phyloP scores from a whole-genome alignment of 2,329 filamentous ascomycete species.

The Neoarthrinium moseri region DNA sequence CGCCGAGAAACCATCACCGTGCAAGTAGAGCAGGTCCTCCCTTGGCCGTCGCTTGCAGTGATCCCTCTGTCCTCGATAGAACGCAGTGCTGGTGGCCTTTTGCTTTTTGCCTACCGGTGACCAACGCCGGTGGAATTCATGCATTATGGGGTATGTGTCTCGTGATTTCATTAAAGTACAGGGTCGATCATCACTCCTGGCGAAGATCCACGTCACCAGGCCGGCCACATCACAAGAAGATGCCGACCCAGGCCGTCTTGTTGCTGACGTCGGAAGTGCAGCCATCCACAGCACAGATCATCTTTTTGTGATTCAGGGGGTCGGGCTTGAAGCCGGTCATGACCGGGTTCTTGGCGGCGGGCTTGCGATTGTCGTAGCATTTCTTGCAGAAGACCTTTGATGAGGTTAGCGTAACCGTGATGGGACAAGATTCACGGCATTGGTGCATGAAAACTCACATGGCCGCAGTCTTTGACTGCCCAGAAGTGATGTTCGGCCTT shows the following conservation, averaged over 20 bases:
- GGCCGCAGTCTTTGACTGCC: slow-evolving; percentile 87
- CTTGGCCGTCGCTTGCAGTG: too few species aligned
- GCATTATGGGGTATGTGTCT: too few species aligned
- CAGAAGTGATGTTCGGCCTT: slow-evolving; percentile 81
- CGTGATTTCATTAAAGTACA: too few species aligned
- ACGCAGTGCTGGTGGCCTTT: too few species aligned
- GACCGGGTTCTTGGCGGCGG: slow-evolving; percentile 29
- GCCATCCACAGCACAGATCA: slow-evolving; percentile 55
- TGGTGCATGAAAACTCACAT: too few species aligned
- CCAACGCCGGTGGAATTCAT: too few species aligned
- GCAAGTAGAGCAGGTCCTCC: too few species aligned
- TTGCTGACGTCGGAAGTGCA: slow-evolving; percentile 52
- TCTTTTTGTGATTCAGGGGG: slow-evolving; percentile 28
- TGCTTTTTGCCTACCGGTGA: too few species aligned
- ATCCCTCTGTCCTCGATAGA: too few species aligned
- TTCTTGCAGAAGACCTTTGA: slow-evolving; percentile 60
- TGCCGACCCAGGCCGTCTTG: slow-evolving; percentile 61
- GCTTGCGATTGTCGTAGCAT: slow-evolving; percentile 57
- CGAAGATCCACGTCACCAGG: too few species aligned
- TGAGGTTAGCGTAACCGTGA: background rate
- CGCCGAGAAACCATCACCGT: too few species aligned
- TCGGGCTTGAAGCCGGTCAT: slow-evolving; percentile 37
- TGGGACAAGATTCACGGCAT: background rate
- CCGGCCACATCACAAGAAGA: slow-evolving; percentile 45
- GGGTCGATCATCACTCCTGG: too few species aligned